Percentiles rank a stretch among this genome's conserved stretches.
Evolutionary conservation across 1,139 yeast genomes (phyloP).

Genomic region (Cylindricascospora bacillispora): DNA sequence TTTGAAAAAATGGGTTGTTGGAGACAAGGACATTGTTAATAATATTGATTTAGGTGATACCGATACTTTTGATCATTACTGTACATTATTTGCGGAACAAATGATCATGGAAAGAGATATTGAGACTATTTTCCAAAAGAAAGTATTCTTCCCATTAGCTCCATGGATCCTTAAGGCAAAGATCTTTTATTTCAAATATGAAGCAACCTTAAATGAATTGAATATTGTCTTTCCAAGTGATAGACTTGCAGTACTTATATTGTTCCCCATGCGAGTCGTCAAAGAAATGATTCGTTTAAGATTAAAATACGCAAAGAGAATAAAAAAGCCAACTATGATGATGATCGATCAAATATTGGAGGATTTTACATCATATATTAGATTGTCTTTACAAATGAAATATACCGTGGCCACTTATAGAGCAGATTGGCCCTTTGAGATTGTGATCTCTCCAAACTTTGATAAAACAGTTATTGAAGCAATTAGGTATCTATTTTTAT

Average conservation of each 20-base stretch:
- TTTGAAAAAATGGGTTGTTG: slow-evolving; percentile 51
- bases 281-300: slow-evolving; percentile 71
- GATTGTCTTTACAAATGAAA: slow-evolving; percentile 65
- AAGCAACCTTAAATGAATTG: slow-evolving; percentile 49
- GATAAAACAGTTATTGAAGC: slow-evolving; percentile 66
- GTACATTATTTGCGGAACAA: slow-evolving; percentile 69
- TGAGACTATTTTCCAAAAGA: slow-evolving; percentile 46
- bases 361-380: slow-evolving; percentile 68
- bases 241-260: slow-evolving; percentile 45
- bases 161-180: slow-evolving; percentile 65
- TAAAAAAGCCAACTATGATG: slow-evolving; percentile 84
- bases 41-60: slow-evolving; percentile 26
- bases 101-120: slow-evolving; percentile 80
- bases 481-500: slow-evolving; percentile 55
- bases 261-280: slow-evolving; percentile 72
- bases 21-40: slow-evolving; percentile 59
- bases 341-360: slow-evolving; percentile 92
- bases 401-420: slow-evolving; percentile 60
- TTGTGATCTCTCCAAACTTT: slow-evolving; percentile 54
- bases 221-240: slow-evolving; percentile 69
- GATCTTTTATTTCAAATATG: slow-evolving; percentile 51
- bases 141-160: slow-evolving; percentile 28
- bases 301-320: slow-evolving; percentile 62
- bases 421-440: slow-evolving; percentile 64
- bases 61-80: slow-evolving; percentile 28